Percentiles rank a stretch among this genome's conserved stretches.
Evolutionary conservation across 345 rosid genomes (phyloP).

Genomic region (Salix koriyanagi): DNA sequence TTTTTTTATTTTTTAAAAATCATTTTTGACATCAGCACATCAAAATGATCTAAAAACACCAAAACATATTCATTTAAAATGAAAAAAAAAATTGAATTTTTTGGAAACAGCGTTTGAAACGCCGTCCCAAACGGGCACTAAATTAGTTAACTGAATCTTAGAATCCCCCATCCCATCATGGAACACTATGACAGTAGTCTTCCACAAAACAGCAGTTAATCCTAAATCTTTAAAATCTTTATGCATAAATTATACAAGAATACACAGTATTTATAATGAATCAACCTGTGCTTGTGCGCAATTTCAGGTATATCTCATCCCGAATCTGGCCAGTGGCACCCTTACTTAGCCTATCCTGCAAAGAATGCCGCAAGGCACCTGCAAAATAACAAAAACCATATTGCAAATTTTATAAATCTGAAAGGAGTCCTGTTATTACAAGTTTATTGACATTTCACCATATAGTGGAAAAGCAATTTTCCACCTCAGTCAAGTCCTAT

Average conservation of each 20-base stretch:
- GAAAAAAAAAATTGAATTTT: too few relatives aligned
- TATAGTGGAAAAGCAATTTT: not conserved
- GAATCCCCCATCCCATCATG: not conserved
- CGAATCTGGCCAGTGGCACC: slow-evolving; percentile 69
- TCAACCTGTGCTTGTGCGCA: slow-evolving; percentile 90
- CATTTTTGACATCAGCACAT: too few relatives aligned
- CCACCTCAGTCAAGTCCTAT: not conserved
- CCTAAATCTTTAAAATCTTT: not conserved
- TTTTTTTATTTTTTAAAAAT: too few relatives aligned
- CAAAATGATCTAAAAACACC: too few relatives aligned
- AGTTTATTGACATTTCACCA: not conserved
- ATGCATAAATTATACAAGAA: not conserved
- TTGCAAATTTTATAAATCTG: not conserved
- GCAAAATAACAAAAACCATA: not conserved
- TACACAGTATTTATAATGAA: not conserved
- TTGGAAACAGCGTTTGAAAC: too few relatives aligned
- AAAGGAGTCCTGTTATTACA: not conserved
- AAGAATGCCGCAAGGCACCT: slow-evolving; percentile 88
- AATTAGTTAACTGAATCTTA: not conserved
- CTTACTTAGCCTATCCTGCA: slow-evolving; percentile 87
- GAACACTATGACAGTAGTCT: not conserved
- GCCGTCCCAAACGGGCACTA: too few relatives aligned
- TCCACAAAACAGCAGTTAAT: not conserved
- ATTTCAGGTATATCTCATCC: slow-evolving; percentile 81
- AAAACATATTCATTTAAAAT: too few relatives aligned